Base-by-base conservation (phyloP, 2,329 filamentous ascomycete species). In the Neocucurbitaria cava region DNA sequence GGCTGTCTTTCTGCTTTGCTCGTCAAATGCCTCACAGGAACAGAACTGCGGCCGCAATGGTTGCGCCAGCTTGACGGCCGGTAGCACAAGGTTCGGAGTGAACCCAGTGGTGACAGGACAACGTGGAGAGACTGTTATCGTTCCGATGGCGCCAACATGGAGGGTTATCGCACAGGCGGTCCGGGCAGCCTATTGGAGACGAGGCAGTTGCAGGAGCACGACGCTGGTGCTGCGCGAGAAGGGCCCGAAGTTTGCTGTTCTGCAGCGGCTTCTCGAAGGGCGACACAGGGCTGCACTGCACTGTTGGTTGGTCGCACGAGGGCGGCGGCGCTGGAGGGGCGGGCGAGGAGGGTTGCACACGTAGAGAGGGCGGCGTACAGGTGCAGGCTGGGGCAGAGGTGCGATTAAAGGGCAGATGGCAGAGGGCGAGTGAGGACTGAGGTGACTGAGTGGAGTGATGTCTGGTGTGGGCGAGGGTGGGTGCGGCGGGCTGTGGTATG, bases 51-150 rank as follows among this genome's bases (percentile, higher is more conserved):
- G 62, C 30, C 55, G 67, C 41, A 65, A 61, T 69, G 66, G 63
- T 65, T 72, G 70, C 69, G 74, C 74, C 74, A 76, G 74, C 64
- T 70, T 76, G 72, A 69, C 68, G 59, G 52, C 46, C 47, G 50
- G 65, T 53, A 57, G 66, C 69, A 72, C 71, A 44, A 70, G 72
- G 69, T 68, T 70, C 72, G 60, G 55, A 55, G 46, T 54, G 71
- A 72, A 74, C 69, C 71, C 55, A 58, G 68, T 67, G 65, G 59
- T 57, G 58, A 59, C 59, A 46, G 47, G 54, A 60, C 58, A 64
- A 53, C 50, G 65, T 65, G 58, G 64, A 48, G 41, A 52, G 44
- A 43, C 28, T 31, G 38, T 61, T 68, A 72, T 48, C 56, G 65
- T 44, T 54, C 35, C 49, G 58, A 54, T 46, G 55, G 54, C 55